These are phyloP conservation scores for Tetrapyrgos nigripes DNA, from an alignment of 1,284 basidiomycete species.

Conservation along the genomic window DNA sequence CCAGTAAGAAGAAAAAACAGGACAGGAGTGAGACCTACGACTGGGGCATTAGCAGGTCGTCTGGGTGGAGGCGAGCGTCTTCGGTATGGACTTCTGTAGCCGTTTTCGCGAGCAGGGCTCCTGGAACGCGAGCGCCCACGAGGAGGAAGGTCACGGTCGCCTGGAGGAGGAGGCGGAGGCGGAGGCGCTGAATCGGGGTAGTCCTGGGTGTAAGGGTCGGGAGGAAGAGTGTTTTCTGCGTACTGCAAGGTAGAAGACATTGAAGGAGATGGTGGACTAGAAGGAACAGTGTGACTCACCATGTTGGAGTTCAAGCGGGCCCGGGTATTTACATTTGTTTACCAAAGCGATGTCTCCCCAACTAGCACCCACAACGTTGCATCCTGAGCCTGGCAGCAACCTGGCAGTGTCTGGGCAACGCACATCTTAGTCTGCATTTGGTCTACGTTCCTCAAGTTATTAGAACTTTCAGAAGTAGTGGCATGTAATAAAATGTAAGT, in stretches of 20 bases:
- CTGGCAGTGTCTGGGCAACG: no score
- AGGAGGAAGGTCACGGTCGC: slow-evolving; percentile 55
- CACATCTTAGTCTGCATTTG: no score
- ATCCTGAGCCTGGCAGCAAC: no score
- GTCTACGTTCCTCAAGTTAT: no score
- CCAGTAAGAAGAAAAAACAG: slow-evolving; percentile 24
- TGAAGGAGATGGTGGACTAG: slow-evolving; percentile 16
- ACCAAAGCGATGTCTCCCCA: no score
- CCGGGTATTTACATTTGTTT: slow-evolving; percentile 54
- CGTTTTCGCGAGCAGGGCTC: slow-evolving; percentile 60
- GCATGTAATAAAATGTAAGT: no score
- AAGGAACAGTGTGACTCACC: slow-evolving; percentile 51
- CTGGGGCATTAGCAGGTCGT: slow-evolving; percentile 72
- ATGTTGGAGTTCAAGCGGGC: slow-evolving; percentile 63
- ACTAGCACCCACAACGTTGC: no score
- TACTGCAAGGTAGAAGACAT: slow-evolving; percentile 48
- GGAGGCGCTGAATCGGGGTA: slow-evolving; percentile 68
- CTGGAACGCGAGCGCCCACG: slow-evolving; percentile 78
- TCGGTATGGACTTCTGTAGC: slow-evolving; percentile 58
- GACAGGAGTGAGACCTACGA: slow-evolving; percentile 53
- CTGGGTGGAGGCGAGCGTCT: slow-evolving; percentile 60
- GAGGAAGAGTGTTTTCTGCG: slow-evolving; percentile 62
- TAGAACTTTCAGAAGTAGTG: no score
- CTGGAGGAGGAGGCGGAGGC: slow-evolving; percentile 44
- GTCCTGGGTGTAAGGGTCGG: slow-evolving; percentile 84